Base-by-base conservation (phyloP, 176 grass and related monocot species). In the Hyparrhenia diplandra region DNA sequence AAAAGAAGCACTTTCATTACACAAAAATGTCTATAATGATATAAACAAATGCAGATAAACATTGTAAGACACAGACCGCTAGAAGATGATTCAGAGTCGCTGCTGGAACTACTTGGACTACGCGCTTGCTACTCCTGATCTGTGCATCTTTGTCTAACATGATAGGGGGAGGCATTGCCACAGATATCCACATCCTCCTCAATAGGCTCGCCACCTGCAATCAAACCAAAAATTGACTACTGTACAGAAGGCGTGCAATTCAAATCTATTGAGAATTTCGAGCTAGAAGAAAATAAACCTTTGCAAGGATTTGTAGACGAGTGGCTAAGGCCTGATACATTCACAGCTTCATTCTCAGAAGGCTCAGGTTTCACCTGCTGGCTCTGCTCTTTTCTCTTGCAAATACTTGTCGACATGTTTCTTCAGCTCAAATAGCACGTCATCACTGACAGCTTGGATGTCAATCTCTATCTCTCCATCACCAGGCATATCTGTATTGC, bases 161-260 rank as follows among this genome's bases (percentile, higher is more conserved):
- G 73, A 99, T 77, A 34, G 97, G 93, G n/a, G 69, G 93, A 82
- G 70, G 87, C 93, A 84, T 99, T 90, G 37, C 89, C 93, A 66
- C 93, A 87, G 61, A 99, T 99, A 84, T 99, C 97, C 64, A 99
- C 93, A 88, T 96, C 93, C 83, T 99, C 97, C 25, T 99, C 97
- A 51, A 89, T 32, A 47, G 76, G 97, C 36, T 99, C 87, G 2
- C 69, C 77, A 64, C 59, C 71, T 82, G 79, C 32, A 86, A 80
- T 40, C 41, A 14, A 49, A 75, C 29, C 39, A 31, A 49, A 40
- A 78, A 39, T 27, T 59, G 20, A 71, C 9, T 67, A 45, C 40
- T 71, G 68, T n/a, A 66, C 10, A 3, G 10, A 70, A 27, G 30
- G 74, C 17, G 6, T 78, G 29, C 10, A 78, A 88, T 68, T 79